Conservation (phyloP, 2,329 filamentous ascomycete species). For the Sordariomycetes sp. region DNA sequence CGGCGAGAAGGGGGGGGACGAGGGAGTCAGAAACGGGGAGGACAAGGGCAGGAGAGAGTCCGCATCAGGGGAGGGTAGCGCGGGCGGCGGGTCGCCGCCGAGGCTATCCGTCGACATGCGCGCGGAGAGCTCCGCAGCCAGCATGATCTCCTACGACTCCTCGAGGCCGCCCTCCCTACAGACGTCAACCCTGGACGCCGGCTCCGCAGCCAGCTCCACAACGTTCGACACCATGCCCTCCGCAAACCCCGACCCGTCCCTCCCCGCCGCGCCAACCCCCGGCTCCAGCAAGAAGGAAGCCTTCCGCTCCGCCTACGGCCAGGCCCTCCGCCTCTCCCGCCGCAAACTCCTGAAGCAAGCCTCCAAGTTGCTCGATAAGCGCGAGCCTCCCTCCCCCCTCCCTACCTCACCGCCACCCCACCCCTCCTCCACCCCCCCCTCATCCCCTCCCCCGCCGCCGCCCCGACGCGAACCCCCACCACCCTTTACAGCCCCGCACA, state of each 20-base stretch:
- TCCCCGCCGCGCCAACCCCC: neutral
- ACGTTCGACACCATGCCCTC: neutral
- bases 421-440: neutral
- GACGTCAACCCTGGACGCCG: neutral
- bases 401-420: neutral
- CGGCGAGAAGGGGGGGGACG: neutral
- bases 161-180: neutral
- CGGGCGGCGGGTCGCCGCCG: constrained; percentile 16
- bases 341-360: constrained; percentile 40
- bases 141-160: neutral
- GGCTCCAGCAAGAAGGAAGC: neutral
- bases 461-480: neutral
- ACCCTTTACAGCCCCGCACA: neutral
- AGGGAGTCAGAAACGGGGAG: no score
- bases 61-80: neutral
- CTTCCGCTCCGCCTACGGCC: constrained; percentile 36
- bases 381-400: constrained; percentile 11
- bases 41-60: no score
- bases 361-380: constrained; percentile 48
- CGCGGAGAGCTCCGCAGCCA: constrained; percentile 10
- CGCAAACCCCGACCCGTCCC: neutral
- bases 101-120: constrained; percentile 31
- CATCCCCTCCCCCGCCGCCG: neutral
- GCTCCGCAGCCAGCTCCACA: neutral
- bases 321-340: constrained; percentile 48